Evolutionary conservation across 306 rosid species (phyloP).

Genomic region (Crotalaria pallida): DNA sequence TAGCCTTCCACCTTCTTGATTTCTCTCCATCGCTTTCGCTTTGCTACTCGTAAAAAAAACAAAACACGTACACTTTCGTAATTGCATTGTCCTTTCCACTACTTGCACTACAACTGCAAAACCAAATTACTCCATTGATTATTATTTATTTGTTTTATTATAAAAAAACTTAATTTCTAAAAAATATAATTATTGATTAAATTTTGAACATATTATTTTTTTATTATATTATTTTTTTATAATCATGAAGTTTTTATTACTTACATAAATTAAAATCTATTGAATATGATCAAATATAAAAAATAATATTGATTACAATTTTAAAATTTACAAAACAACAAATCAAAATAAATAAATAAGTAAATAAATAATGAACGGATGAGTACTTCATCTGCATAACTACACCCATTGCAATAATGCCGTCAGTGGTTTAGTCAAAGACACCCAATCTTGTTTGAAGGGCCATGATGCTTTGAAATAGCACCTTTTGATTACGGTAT

Average conservation of each 20-base stretch:
- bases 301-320: too few species aligned
- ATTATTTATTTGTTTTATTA: too few species aligned
- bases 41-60: neutral
- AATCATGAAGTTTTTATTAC: too few species aligned
- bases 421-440: neutral
- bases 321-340: too few species aligned
- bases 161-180: too few species aligned
- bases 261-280: too few species aligned
- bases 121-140: slow-evolving; percentile 34
- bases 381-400: neutral
- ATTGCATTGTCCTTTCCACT: slow-evolving; percentile 22
- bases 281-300: too few species aligned
- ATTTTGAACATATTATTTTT: too few species aligned
- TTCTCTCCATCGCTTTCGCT: slow-evolving; percentile 9
- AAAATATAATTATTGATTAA: too few species aligned
- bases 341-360: too few species aligned
- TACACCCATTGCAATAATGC: slow-evolving; percentile 13
- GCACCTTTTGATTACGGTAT: slow-evolving; percentile 5
- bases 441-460: slow-evolving; percentile 22
- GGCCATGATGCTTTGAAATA: slow-evolving; percentile 14
- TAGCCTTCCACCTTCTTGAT: neutral
- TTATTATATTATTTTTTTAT: too few species aligned
- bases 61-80: neutral
- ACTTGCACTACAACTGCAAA: slow-evolving; percentile 30
- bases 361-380: too few species aligned